Evolutionary conservation across 106 monocot genomes (phyloP), one percentile per base, ranked within the genome.

Genomic region (Dendrobium catenatum): DNA sequence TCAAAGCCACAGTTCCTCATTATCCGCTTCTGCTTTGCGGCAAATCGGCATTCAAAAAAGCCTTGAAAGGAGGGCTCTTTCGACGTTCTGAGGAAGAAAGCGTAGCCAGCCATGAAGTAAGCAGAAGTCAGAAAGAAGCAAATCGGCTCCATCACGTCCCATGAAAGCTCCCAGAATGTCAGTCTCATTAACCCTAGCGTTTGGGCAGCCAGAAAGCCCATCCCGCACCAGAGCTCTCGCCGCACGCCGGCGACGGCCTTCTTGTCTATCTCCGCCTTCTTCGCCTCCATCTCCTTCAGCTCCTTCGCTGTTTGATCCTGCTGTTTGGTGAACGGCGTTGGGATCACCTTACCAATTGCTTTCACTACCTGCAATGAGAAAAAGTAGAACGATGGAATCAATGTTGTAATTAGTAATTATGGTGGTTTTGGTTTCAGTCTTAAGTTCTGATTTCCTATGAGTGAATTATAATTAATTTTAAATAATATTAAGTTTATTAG

Each of bases 191-290:
- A 77, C 15, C 51, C 77, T 43, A 77, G 22, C 5, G 77, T 77
- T 43, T 77, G 77, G 9, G 54, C 51, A 0, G 46, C 51, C 29
- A 77, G n/a, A 26, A 77, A 77, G 7, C 77, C 77, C 27, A 77
- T 49, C 1, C 77, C 77, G 77, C 77, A 77, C 77, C 77, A 54
- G 49, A 77, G 77, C 51, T 77, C 77, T 43, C 77, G 47, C 27
- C 54, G 47, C 15, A 77, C 77, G 27, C 47, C 51, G 11, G 77
- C 77, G 1, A 43, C 19, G 4, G 77, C 77, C 77, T 17, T 54
- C 77, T 77, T 77, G 77, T 77, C 77, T n/a, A 77, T 77, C 49
- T 54, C 77, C 9, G 77, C 77, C 49, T 77, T 77, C 77, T 47
- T 77, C 77, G 10, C 24, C 51, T 77, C 77, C 77, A 77, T 77